Evolutionary conservation across 768 basidiomycete genomes (phyloP), one percentile per base, ranked within the genome.

Genomic region (Sarcomyxa edulis): DNA sequence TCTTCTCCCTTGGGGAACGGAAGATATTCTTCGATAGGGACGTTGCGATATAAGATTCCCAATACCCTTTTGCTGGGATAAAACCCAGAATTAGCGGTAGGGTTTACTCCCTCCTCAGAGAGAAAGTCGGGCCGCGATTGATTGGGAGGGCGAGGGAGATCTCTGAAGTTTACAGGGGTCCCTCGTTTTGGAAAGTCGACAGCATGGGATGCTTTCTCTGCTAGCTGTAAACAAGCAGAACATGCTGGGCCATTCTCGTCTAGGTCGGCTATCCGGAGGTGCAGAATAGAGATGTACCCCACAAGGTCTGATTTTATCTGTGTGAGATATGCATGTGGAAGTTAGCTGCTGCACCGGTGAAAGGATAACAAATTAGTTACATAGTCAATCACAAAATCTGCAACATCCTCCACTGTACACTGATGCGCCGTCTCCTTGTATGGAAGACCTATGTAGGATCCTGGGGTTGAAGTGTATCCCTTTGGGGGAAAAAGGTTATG

Each of bases 161-260:
- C 43, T 19, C 37, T 41, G 34, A 61, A 59, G 32, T 41, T 47
- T 22, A 72, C 72, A 11, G 70, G 49, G 1, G 61, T 59, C 4
- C 71, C 71, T 4, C 61, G 66, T 39, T 74, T 73, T 0, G 58
- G 63, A 32, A 68, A 73, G 49, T 73, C 71, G 2, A 73, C 71
- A 5, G 71, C 71, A 39, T 68, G 64, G 0, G 68, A 69, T 5
- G 71, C 70, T 1, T 64, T 48, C 43, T 66, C 57, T 2, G 74
- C 74, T 7, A 75, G 53, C 27, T 24, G 47, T 11, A 71, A 44
- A 40, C 74, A 74, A 3, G 62, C 54, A 0, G 2, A 0, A 19
- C 63, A 64, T n/a, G 48, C 53, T 1, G 62, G 62, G n/a, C n/a
- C n/a, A n/a, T n/a, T n/a, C 24, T 61, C 60, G 4, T 57, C 43